Conservation (phyloP, 1,139 yeast species). For the Geotrichum citri-aurantii region DNA sequence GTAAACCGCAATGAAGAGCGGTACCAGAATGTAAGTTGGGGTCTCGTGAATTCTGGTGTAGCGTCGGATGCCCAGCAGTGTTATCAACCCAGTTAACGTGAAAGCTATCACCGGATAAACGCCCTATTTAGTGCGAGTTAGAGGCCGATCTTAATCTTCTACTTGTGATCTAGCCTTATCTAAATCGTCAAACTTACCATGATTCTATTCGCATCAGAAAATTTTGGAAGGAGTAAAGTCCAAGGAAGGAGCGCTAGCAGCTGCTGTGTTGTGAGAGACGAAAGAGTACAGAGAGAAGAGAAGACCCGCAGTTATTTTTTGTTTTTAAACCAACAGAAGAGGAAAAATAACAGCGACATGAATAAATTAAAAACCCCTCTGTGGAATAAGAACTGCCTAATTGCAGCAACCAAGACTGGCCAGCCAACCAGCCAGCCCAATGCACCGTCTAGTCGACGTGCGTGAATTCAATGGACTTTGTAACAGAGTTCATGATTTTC, state of each 20-base stretch:
- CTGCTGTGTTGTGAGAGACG: neutral
- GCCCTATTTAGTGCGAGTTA: slow-evolving; percentile 22
- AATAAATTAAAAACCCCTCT: too few relatives aligned
- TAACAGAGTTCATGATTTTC: neutral
- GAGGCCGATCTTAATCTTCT: neutral
- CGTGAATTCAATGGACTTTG: neutral
- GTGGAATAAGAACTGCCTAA: neutral
- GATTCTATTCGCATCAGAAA: neutral
- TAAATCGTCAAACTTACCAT: neutral
- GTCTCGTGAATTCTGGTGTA: slow-evolving; percentile 36
- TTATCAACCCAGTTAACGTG: slow-evolving; percentile 32
- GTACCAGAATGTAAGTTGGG: slow-evolving; percentile 40
- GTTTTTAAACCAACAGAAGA: neutral
- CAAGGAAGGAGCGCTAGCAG: neutral
- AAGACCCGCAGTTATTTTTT: neutral
- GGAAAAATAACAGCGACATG: neutral
- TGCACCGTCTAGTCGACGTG: neutral
- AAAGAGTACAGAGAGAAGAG: neutral
- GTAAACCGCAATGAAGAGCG: slow-evolving; percentile 44
- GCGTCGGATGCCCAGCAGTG: slow-evolving; percentile 33
- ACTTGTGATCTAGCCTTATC: neutral
- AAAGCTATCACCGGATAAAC: slow-evolving; percentile 35
- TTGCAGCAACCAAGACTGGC: neutral
- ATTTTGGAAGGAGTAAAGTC: neutral
- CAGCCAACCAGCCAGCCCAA: neutral